Base-by-base conservation (phyloP, 2,329 filamentous ascomycete genomes). In the Fusarium sterilihyphosum region DNA sequence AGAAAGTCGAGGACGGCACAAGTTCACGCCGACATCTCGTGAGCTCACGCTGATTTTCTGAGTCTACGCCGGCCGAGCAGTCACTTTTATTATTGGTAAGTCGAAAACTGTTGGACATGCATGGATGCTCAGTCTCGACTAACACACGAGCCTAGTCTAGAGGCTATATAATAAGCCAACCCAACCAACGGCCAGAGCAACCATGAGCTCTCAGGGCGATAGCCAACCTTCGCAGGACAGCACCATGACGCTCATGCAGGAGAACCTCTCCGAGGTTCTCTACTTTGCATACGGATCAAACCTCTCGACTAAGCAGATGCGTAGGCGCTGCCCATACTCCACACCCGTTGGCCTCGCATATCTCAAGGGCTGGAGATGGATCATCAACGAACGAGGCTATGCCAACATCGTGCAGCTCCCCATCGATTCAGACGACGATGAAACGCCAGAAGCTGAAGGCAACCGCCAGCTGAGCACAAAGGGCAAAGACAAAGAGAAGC, bases 271-370 rank as follows among this genome's bases (percentile, higher is more conserved):
- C 56, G 82, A 84, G 70, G 76, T 83, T 58, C 81, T 90, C 73
- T 93, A 93, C 84, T 93, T 94, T 79, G 92, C 89, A 77, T 94
- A 92, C 81, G 92, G 92, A 71, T 91, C 88, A 79, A 94, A 94
- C 80, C 86, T 94, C 66, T 92, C 90, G 80, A 86, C 86, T 2
- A 81, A 85, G 35, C 92, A 93, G 81, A 94, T 94, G 92, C 76
- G 76, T 8, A 74, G 80, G 52, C 90, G 92, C 60, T 94, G 92
- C 78, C 91, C 90, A 61, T 80, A 78, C 20, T 89, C 89, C 5
- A 82, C 79, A 18, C 88, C 89, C 61, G 79, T 90, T 12, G 90
- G 90, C 49, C 83, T 92, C 58, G 92, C 86, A 8, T 82, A 87
- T 26, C 85, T 94, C 8, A 78, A 80, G 3, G 83, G 84, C 46